Evolutionary conservation across 1,284 basidiomycete species (phyloP).

Genomic region (Heliocybe sulcata): DNA sequence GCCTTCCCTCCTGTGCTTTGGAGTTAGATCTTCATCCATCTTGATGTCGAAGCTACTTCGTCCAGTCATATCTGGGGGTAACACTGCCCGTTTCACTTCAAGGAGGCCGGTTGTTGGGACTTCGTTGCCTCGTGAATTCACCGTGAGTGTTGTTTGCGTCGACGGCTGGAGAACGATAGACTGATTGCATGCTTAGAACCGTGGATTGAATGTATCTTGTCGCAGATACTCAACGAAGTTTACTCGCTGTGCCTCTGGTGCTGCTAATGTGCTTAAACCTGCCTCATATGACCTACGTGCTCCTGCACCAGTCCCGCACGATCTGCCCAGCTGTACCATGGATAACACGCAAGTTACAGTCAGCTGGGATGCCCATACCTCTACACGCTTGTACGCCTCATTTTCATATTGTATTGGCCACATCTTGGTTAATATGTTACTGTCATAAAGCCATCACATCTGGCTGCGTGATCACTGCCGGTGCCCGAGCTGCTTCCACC

Average conservation of each 20-base stretch:
- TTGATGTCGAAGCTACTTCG: neutral
- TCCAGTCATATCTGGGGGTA: neutral
- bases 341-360: conserved; percentile 56
- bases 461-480: conserved; percentile 87
- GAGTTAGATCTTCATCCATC: neutral
- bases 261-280: neutral
- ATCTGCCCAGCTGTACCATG: conserved; percentile 48
- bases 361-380: conserved; percentile 58
- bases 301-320: conserved; percentile 12
- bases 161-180: neutral
- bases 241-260: neutral
- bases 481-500: conserved; percentile 84
- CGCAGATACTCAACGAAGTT: neutral
- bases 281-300: neutral
- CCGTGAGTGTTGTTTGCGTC: neutral
- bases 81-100: neutral
- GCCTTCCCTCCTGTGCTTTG: neutral
- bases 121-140: neutral
- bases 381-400: conserved; percentile 62
- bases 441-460: conserved; percentile 51
- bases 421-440: neutral
- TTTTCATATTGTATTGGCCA: neutral
- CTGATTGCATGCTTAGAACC: neutral
- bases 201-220: neutral
- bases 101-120: neutral